These are phyloP conservation scores for Termitomyces sp. DNA, from an alignment of 1,284 basidiomycete genomes.

Conservation along the genomic window DNA sequence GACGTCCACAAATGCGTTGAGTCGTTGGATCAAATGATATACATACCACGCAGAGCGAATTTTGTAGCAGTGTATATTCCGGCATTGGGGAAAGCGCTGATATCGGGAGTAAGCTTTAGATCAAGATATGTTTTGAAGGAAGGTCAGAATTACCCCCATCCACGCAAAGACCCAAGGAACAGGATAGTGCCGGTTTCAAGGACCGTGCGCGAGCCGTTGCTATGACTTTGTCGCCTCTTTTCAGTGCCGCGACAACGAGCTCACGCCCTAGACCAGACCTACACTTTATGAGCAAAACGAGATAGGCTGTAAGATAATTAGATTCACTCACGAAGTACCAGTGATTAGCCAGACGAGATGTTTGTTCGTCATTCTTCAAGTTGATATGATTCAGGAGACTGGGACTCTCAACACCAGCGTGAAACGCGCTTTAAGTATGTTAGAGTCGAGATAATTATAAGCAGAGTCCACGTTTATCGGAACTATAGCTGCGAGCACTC, in stretches of 20 bases:
- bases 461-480: neutral
- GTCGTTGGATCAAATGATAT: neutral
- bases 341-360: conserved; percentile 1
- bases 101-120: neutral
- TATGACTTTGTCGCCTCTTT: conserved; percentile 38
- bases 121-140: neutral
- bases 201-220: conserved; percentile 30
- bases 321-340: neutral
- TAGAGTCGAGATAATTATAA: neutral
- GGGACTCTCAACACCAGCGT: neutral
- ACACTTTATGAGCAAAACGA: neutral
- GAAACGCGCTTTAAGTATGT: neutral
- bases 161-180: conserved; percentile 30
- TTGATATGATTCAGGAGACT: neutral
- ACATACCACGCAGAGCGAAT: conserved; percentile 33
- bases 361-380: neutral
- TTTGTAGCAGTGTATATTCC: conserved; percentile 34
- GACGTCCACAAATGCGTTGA: neutral
- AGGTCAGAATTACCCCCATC: conserved; percentile 23
- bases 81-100: conserved; percentile 23
- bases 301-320: neutral
- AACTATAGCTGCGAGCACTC: neutral
- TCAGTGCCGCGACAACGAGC: conserved; percentile 34
- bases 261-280: conserved; percentile 33
- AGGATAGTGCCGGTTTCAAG: conserved; percentile 28